Base-by-base conservation (phyloP, 2,329 filamentous ascomycete genomes). In the Thelonectria rubi region DNA sequence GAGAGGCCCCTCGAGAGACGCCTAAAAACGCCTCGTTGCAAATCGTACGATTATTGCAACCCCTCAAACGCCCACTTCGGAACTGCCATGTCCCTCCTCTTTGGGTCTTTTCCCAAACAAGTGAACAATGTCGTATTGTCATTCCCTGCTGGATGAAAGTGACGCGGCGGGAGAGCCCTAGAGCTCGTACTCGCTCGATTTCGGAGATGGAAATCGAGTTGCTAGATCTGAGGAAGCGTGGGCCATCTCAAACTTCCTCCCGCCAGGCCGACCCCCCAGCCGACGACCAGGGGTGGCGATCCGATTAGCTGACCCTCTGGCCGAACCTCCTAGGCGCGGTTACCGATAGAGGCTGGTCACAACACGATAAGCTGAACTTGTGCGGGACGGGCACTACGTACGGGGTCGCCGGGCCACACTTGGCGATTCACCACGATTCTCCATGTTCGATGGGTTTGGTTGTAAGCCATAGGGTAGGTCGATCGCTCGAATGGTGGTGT, bases 281-380 rank as follows among this genome's bases (percentile, higher is more conserved):
- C 30, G 17, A 30, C 34, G 4, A 14, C 12, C 15, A 37, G 34
- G 34, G 34, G 34, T 4, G 34, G 17, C 17, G 39, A 30, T 18
- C 51, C 47, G 40, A 53, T 53, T 47, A 34, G 58, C 20, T 37
- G 15, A 17, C 18, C 34, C n/a, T 20, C 43, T 37, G 34, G 34
- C 14, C 11, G 34, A 15, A 37, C 34, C 39, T 17, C 17, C 12
- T 14, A 53, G 32, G 30, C 49, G 42, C 20, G 30, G 48, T 43
- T 47, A 12, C 10, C n/a, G n/a, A 54, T 34, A 48, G 56, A 10
- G 42, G 49, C 49, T 37, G 42, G 42, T 26, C n/a, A 24, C 4
- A 24, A 18, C 20, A 15, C 20, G 18, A 24, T 46, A 30, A 30
- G 26, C 26, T 46, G 20, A 11, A 11, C 42, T 46, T 6, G n/a